Conservation (phyloP, 148 eudicot species). For the Cornus suecica region DNA sequence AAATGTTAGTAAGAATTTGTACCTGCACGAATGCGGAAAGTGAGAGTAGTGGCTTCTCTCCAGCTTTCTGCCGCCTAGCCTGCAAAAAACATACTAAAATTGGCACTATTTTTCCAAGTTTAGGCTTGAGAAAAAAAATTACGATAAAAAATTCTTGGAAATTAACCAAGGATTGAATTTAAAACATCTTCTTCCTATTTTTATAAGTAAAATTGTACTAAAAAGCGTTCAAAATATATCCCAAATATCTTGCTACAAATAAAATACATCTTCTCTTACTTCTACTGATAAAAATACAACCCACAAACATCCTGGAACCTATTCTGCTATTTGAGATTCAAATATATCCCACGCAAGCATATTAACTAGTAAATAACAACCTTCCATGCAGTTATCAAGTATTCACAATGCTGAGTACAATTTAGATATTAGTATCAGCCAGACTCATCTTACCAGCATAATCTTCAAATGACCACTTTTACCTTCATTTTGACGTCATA, state of each 20-base stretch:
- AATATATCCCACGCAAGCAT: background rate
- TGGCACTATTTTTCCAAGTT: background rate
- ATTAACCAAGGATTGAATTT: background rate
- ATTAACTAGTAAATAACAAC: background rate
- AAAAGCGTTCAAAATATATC: too few species aligned
- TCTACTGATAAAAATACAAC: background rate
- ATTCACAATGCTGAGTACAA: background rate
- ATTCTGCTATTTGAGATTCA: background rate
- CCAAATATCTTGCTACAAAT: background rate
- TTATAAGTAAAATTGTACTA: too few species aligned
- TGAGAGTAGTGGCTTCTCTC: slow-evolving; percentile 82
- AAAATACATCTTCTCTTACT: background rate
- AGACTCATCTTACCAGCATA: background rate
- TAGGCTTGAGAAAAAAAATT: background rate
- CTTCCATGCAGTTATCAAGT: background rate
- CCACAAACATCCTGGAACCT: background rate
- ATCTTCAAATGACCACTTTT: background rate
- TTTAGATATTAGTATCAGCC: background rate
- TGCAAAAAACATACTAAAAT: slow-evolving; percentile 25
- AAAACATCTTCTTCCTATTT: background rate
- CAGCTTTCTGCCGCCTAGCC: slow-evolving; percentile 73
- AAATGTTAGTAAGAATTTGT: slow-evolving; percentile 12
- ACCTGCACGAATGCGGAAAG: slow-evolving; percentile 73
- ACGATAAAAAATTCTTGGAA: background rate
- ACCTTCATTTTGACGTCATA: background rate